These are phyloP conservation scores for Calonectria hawksworthii DNA, from an alignment of 2,329 filamentous ascomycete species.

Conservation along the genomic window DNA sequence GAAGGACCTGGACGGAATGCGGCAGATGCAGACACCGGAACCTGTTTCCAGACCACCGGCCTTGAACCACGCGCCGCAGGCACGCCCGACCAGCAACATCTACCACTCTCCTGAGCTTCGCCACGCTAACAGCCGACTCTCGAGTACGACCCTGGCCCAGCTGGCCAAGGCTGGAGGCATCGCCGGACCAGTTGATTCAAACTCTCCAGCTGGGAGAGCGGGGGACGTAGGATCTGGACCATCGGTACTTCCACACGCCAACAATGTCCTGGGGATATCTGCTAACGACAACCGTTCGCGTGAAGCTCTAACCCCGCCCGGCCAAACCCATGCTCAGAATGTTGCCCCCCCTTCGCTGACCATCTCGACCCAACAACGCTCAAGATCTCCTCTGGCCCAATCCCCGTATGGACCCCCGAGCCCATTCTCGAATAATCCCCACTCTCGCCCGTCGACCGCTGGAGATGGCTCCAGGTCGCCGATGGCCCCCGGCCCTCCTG, in stretches of 20 bases:
- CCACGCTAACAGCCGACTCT: slow-evolving; percentile 87
- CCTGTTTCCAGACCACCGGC: slow-evolving; percentile 84
- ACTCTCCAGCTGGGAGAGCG: slow-evolving; percentile 48
- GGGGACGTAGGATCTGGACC: slow-evolving; percentile 56
- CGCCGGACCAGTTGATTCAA: slow-evolving; percentile 55
- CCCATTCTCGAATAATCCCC: slow-evolving; percentile 46
- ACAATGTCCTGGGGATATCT: slow-evolving; percentile 62
- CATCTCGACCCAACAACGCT: slow-evolving; percentile 54
- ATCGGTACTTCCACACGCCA: slow-evolving; percentile 65
- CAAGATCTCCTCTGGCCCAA: slow-evolving; percentile 61
- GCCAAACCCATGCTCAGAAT: slow-evolving; percentile 51
- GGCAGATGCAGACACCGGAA: slow-evolving; percentile 74
- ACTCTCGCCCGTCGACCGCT: slow-evolving; percentile 48
- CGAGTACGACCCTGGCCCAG: slow-evolving; percentile 84
- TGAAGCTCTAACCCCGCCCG: slow-evolving; percentile 64
- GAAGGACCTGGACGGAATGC: slow-evolving; percentile 67
- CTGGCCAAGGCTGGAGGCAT: slow-evolving; percentile 78
- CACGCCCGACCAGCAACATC: slow-evolving; percentile 76
- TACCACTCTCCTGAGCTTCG: slow-evolving; percentile 83
- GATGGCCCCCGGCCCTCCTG: slow-evolving; percentile 45
- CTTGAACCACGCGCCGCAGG: slow-evolving; percentile 81
- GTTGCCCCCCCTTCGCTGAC: slow-evolving; percentile 58
- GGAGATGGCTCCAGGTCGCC: slow-evolving; percentile 48
- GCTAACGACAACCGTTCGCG: slow-evolving; percentile 68
- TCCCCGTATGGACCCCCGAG: slow-evolving; percentile 50